Evolutionary conservation across 768 basidiomycete genomes (phyloP), one percentile per base, ranked within the genome.

Genomic region (Auriscalpium vulgare): DNA sequence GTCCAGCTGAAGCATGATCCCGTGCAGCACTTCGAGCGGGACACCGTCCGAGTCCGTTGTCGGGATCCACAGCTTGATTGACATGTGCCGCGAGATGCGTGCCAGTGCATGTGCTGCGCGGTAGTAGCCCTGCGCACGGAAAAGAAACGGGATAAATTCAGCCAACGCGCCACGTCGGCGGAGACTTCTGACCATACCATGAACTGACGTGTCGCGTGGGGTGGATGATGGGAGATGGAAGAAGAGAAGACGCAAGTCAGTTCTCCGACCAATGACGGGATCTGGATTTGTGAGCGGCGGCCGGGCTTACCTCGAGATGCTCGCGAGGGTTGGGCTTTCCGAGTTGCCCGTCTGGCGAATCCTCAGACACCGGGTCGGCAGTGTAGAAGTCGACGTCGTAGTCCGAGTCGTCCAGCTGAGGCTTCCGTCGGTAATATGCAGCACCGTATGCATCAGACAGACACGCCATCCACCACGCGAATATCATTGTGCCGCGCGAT

Each of bases 391-490:
- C 89, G 60, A 93, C 87, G 66, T 93, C 88, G 66, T 91, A 92
- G 71, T 93, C 90, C 58, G 89, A 85, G 62, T 92, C 91, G 67
- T 91, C 88, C 8, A 62, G 54, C 77, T 80, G 67, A 57, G 91
- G 91, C 70, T 92, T 91, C 59, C 86, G 78, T 58, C 91, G 82
- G 72, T 92, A 91, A 69, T 91, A 93, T 36, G 84, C 83, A 35
- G 90, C 81, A 29, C 83, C 82, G 71, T 87, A 91, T 8, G 91
- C 89, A 65, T 97, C 94, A 37, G 81, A 78, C 47, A 93, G 74
- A 69, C 87, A 89, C 8, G 91, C 85, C 82, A 93, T 88, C 91
- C 93, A 95, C 87, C 92, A 94, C 1, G 91, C 87, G 65, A 91
- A 93, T 51, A 89, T 87, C 85, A 92, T 88, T 7, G 87, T 90